Evolutionary conservation across 2,329 filamentous ascomycete species (phyloP).

Genomic region (Byssoonygena ceratinophila): DNA sequence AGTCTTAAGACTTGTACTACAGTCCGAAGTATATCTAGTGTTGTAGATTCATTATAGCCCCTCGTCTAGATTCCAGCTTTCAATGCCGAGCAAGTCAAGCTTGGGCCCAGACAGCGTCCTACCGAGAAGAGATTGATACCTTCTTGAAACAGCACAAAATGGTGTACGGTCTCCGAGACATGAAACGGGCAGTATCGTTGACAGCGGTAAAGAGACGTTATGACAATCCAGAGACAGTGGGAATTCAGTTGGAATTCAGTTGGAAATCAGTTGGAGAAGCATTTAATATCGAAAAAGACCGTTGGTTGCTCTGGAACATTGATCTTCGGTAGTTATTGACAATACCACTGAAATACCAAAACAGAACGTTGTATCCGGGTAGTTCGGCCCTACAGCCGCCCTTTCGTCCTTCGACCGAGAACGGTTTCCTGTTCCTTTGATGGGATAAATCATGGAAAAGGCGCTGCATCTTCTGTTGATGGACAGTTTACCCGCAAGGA

Average conservation of each 20-base stretch:
- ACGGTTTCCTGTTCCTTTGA: not conserved
- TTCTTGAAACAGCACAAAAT: conserved; percentile 4
- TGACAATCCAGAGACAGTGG: no score
- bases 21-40: no score
- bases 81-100: conserved; percentile 3
- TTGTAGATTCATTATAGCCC: not conserved
- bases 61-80: not conserved
- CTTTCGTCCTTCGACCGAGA: not conserved
- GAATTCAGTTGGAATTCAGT: no score
- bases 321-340: not conserved
- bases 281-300: no score
- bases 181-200: not conserved
- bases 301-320: not conserved
- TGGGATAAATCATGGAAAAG: no score
- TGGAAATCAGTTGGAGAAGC: no score
- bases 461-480: no score
- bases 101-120: not conserved
- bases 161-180: conserved; percentile 1
- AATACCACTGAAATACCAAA: conserved; percentile 7
- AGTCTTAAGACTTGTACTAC: no score
- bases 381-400: conserved; percentile 7
- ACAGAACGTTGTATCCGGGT: conserved; percentile 7
- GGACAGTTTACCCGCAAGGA: no score
- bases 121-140: no score
- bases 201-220: not conserved